phyloP scores from a whole-genome alignment of 176 grass and related monocot genomes.

The Musa acuminata region DNA sequence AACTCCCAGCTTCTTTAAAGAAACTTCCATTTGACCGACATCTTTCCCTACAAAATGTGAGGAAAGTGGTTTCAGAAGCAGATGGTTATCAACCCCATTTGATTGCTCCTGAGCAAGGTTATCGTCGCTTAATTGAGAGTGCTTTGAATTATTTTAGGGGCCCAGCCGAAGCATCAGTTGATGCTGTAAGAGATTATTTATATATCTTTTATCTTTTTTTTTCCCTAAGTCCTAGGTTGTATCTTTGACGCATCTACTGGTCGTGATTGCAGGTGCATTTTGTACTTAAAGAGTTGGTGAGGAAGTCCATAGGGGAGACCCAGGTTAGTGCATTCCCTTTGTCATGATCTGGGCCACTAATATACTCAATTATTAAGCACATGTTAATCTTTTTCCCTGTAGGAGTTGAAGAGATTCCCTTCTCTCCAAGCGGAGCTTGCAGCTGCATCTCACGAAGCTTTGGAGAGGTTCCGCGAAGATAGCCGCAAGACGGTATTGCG shows the following conservation, averaged over 20 bases:
- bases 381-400: neutral
- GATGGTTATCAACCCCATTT: conserved; percentile 96
- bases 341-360: neutral
- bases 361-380: neutral
- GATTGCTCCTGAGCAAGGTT: conserved; percentile 98
- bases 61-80: conserved; percentile 75
- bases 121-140: conserved; percentile 82
- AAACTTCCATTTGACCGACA: conserved; percentile 92
- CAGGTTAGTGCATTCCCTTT: conserved; percentile 42
- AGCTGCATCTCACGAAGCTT: conserved; percentile 4
- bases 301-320: conserved; percentile 82
- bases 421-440: conserved; percentile 3
- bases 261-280: conserved; percentile 52
- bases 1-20: conserved; percentile 68
- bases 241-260: conserved; percentile 4
- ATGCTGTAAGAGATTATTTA: conserved; percentile 53
- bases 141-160: conserved; percentile 88
- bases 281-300: conserved; percentile 92
- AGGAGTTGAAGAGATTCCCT: conserved; percentile 12
- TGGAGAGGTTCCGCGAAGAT: conserved; percentile 10
- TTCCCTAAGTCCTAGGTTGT: conserved; percentile 5
- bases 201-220: conserved; percentile 1
- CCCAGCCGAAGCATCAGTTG: conserved; percentile 95
- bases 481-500: conserved; percentile 6
- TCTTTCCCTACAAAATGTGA: conserved; percentile 81